phyloP scores from a whole-genome alignment of 345 rosid species.

The Linum lewisii region DNA sequence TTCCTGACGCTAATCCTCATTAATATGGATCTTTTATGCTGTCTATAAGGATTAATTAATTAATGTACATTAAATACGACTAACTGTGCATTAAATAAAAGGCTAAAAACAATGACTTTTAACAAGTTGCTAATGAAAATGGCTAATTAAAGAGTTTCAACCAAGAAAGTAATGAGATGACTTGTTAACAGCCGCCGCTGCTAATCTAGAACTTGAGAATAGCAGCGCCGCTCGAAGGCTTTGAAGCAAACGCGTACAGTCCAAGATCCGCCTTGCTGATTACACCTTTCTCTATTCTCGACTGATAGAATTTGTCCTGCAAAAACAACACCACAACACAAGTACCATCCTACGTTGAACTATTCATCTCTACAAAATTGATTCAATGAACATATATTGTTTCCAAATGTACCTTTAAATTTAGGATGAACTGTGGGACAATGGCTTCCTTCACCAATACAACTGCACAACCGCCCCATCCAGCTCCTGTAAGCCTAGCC shows the following conservation, averaged over 20 bases:
- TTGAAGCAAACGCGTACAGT: constrained; percentile 84
- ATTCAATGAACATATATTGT: background rate
- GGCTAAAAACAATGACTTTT: background rate
- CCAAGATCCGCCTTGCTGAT: constrained; percentile 65
- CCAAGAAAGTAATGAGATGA: constrained; percentile 35
- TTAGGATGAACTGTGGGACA: constrained; percentile 74
- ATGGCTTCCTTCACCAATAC: constrained; percentile 70
- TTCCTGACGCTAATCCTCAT: too few species aligned
- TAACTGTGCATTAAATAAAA: background rate
- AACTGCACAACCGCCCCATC: constrained; percentile 99
- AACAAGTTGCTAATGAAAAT: background rate
- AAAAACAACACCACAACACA: background rate
- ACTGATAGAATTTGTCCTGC: constrained; percentile 75
- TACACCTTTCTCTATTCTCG: constrained; percentile 63
- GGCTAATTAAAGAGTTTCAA: too few species aligned
- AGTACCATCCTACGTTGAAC: background rate
- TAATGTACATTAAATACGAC: too few species aligned
- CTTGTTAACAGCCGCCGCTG: constrained; percentile 40
- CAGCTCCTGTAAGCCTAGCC: constrained; percentile 96
- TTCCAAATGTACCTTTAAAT: constrained; percentile 48
- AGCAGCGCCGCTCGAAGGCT: constrained; percentile 98
- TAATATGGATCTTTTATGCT: too few species aligned
- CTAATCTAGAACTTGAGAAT: constrained; percentile 63
- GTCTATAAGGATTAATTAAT: too few species aligned
- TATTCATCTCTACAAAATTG: too few species aligned